Evolutionary conservation across 2,329 filamentous ascomycete species (phyloP).

Genomic region (Plenodomus lindquistii): DNA sequence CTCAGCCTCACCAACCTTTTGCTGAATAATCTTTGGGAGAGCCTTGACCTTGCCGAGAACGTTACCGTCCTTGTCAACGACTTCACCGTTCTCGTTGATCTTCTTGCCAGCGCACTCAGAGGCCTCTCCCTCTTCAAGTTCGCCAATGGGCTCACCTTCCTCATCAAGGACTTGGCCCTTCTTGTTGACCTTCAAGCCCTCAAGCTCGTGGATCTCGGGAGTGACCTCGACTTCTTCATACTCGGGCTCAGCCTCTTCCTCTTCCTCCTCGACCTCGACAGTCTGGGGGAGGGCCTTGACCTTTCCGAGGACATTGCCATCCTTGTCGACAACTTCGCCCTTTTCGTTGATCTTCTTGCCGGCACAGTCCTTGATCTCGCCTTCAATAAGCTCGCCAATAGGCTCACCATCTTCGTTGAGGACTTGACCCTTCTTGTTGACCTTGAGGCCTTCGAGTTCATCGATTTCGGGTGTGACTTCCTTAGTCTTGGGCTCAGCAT

Average conservation of each 20-base stretch:
- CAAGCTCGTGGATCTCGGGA: conserved; percentile 52
- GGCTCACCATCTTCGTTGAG: conserved; percentile 57
- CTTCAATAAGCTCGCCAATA: conserved; percentile 58
- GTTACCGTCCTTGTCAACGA: conserved; percentile 66
- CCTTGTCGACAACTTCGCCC: conserved; percentile 66
- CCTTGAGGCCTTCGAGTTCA: conserved; percentile 57
- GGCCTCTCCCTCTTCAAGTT: conserved; percentile 61
- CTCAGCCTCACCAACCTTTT: conserved; percentile 37
- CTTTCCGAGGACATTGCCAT: conserved; percentile 64
- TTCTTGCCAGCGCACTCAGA: conserved; percentile 68
- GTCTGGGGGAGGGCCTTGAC: conserved; percentile 57
- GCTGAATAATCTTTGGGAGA: conserved; percentile 50
- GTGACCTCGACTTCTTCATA: conserved; percentile 46
- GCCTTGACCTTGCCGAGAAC: conserved; percentile 64
- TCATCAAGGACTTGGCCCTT: conserved; percentile 58
- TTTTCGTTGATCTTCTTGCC: conserved; percentile 67
- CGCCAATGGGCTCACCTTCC: conserved; percentile 58
- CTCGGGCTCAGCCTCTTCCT: conserved; percentile 36
- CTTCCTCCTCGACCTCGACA: conserved; percentile 30
- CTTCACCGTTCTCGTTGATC: conserved; percentile 66
- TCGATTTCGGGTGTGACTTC: conserved; percentile 51
- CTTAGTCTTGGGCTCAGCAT: conserved; percentile 46
- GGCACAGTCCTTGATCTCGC: conserved; percentile 64
- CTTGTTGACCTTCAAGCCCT: conserved; percentile 63
- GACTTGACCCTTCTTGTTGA: conserved; percentile 61